A percentile compares a stretch with the other conserved stretches of the same genome.
These are phyloP conservation scores for Cryptosporidium sp. DNA, from an alignment of 169 alveolate species.

Conservation along the genomic window DNA sequence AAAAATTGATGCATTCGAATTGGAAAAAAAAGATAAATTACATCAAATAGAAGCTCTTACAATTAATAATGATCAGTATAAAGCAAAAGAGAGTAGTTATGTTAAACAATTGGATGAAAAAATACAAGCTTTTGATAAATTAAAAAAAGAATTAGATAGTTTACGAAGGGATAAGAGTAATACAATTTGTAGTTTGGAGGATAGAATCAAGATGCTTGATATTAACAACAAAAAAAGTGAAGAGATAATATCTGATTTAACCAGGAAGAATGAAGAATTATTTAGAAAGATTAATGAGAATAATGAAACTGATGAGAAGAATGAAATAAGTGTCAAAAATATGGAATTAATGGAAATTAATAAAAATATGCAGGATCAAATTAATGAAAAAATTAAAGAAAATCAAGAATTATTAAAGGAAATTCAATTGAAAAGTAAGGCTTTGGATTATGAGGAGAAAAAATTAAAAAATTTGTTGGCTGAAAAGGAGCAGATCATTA, in stretches of 20 bases:
- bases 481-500: slow-evolving; percentile 1
- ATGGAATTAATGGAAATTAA: slow-evolving; percentile 4
- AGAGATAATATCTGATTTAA: slow-evolving; percentile 28
- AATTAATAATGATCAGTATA: not conserved
- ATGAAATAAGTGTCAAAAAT: not conserved
- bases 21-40: not conserved
- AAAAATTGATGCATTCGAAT: slow-evolving; percentile 18
- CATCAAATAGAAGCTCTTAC: not conserved
- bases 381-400: slow-evolving; percentile 19
- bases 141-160: slow-evolving; percentile 9
- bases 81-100: not conserved
- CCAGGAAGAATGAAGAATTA: slow-evolving; percentile 34
- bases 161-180: slow-evolving; percentile 25
- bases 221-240: slow-evolving; percentile 52
- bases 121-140: slow-evolving; percentile 3
- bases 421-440: not conserved
- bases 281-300: not conserved
- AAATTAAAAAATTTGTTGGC: not conserved
- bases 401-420: slow-evolving; percentile 8
- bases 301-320: not conserved
- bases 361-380: not conserved
- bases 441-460: not conserved
- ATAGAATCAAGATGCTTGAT: slow-evolving; percentile 68
- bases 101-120: slow-evolving; percentile 43
- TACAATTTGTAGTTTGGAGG: slow-evolving; percentile 13